Percentiles rank a stretch among this genome's conserved stretches.
These are phyloP conservation scores for Bacidia rubella DNA, from an alignment of 495 filamentous ascomycete species.

Conservation along the genomic window DNA sequence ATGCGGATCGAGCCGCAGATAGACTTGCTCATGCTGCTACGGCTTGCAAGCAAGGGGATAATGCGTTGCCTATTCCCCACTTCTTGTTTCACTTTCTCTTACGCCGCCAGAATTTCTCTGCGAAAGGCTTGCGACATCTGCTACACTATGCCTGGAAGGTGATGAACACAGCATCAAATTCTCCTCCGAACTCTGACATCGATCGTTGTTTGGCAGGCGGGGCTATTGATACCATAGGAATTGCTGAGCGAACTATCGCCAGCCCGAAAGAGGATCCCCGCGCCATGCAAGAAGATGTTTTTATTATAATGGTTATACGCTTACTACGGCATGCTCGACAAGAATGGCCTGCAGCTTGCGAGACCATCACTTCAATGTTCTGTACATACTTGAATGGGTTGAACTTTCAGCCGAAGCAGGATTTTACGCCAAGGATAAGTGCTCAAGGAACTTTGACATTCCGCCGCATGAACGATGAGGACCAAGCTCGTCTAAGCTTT, in stretches of 20 bases:
- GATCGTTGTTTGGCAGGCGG: too few species aligned
- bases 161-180: slow-evolving; percentile 4
- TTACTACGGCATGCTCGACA: slow-evolving; percentile 45
- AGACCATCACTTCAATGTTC: slow-evolving; percentile 28
- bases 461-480: not conserved
- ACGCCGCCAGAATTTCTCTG: slow-evolving; percentile 28
- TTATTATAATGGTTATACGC: slow-evolving; percentile 32
- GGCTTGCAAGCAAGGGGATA: slow-evolving; percentile 9
- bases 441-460: not conserved
- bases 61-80: slow-evolving; percentile 23
- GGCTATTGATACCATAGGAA: not conserved
- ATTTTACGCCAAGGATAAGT: not conserved
- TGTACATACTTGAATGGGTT: slow-evolving; percentile 15
- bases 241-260: slow-evolving; percentile 14
- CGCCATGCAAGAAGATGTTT: slow-evolving; percentile 15
- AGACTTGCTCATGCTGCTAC: slow-evolving; percentile 29
- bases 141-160: slow-evolving; percentile 11
- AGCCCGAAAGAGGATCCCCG: not conserved
- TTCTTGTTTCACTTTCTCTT: slow-evolving; percentile 40
- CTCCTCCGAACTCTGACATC: too few species aligned
- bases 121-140: slow-evolving; percentile 24
- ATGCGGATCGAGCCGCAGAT: slow-evolving; percentile 27
- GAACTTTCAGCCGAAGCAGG: slow-evolving; percentile 6
- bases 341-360: slow-evolving; percentile 43
- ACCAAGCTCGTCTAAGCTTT: slow-evolving; percentile 17